Conservation (phyloP, 306 rosid genomes). For the Ziziphus jujuba region DNA sequence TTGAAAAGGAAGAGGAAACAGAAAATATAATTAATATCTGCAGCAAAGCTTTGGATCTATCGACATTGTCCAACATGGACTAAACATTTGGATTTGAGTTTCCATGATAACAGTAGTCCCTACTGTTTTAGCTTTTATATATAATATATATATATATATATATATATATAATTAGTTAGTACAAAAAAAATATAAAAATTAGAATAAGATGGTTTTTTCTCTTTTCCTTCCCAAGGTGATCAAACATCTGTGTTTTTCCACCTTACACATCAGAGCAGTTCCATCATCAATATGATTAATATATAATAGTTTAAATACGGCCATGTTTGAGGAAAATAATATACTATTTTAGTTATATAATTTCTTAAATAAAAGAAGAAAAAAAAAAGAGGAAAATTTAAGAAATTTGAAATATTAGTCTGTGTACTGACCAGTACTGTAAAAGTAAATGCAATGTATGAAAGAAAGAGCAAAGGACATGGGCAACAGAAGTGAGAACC, state of each 20-base stretch:
- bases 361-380: neutral
- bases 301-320: neutral
- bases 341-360: neutral
- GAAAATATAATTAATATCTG: conserved; percentile 21
- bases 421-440: conserved; percentile 21
- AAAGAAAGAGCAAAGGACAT: conserved; percentile 24
- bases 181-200: neutral
- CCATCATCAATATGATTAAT: conserved; percentile 4
- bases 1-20: conserved; percentile 8
- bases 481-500: conserved; percentile 17
- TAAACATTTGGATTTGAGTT: conserved; percentile 28
- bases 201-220: neutral
- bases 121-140: conserved; percentile 11
- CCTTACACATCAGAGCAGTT: conserved; percentile 16
- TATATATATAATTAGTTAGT: neutral
- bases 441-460: conserved; percentile 31
- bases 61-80: conserved; percentile 32
- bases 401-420: conserved; percentile 6
- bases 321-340: neutral
- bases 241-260: conserved; percentile 26
- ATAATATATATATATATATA: neutral
- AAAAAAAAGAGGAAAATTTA: neutral
- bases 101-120: neutral
- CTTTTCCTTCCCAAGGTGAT: conserved; percentile 39
- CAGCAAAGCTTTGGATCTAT: conserved; percentile 38